Base-by-base conservation (phyloP, 371 early-diverging fungal genomes). In the Mortierella sp. region DNA sequence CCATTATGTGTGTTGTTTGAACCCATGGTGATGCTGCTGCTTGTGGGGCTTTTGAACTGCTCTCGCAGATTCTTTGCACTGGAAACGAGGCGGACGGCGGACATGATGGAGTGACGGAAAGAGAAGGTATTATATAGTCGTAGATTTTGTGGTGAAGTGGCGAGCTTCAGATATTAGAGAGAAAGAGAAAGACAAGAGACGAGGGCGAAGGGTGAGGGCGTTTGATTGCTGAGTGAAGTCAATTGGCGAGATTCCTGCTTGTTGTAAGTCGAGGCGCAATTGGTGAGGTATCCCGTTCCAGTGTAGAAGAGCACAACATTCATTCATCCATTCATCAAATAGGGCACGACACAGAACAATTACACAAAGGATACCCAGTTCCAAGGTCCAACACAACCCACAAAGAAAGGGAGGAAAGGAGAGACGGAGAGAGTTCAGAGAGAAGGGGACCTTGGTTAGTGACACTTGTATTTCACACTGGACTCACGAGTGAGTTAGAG, bases 11-110 rank as follows among this genome's bases (percentile, higher is more conserved):
- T 47, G 16, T 48, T 51, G 29, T 54, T 74, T 19, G 63, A 74
- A 0, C 63, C 5, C 40, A 52, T 45, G 17, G 19, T 41, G 31
- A 25, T 63, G 43, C 3, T 22, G 24, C n/a, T 43, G 46, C 14
- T 34, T 3, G 39, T 53, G 22, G 61, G 16, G 19, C 40, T 14
- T 27, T 54, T 67, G 61, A 68, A 64, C 17, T 68, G 65, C n/a
- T 68, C 69, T 19, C 68, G 69, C 60, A 76, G 25, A 45, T 64
- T 76, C 49, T 63, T 63, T 28, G 74, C 74, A 54, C 74, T 74
- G 19, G 67, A 59, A 21, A 63, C 63, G 19, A 63, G 64, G 50
- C 68, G 68, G 43, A 74, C n/a, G 17, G 74, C 61, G 69, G 68
- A 68, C 46, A 24, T 49, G 43, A 34, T 8, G 17, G 17, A 17